Base-by-base conservation (phyloP, 768 basidiomycete genomes). In the Agaricus blazei region DNA sequence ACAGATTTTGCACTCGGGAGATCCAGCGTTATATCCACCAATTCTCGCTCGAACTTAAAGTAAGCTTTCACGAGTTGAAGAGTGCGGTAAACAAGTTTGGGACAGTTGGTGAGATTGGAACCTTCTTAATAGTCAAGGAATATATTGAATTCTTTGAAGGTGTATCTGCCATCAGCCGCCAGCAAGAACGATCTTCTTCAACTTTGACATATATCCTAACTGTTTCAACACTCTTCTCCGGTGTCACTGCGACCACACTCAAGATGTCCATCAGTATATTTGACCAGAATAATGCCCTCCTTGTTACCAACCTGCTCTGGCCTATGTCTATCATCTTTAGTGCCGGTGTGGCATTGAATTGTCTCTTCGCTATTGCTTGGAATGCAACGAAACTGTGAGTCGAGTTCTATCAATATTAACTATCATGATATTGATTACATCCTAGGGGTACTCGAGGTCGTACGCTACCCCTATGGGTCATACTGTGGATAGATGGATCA, bases 151-250 rank as follows among this genome's bases (percentile, higher is more conserved):
- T 34, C 1, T 34, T 6, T 34, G 1, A 34, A 54, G 53, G 53
- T 15, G 19, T 54, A 27, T 34, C 53, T 9, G 47, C 47, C 1
- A 54, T 54, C 24, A 12, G 38, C 3, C 15, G 29, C 28, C 46
- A 48, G 19, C 38, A 41, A 14, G 36, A 48, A 24, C 53, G 53
- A 6, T 31, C 53, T 14, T 34, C 7, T 34, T 41, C 47, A 14
- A 24, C 38, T n/a, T 48, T 31, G 11, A 48, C 46, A 2, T 59
- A 55, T n/a, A 40, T 67, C n/a, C 59, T 61, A 2, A 62, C 65
- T 3, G 56, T 61, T 3, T 59, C 66, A 0, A 67, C 65, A 14
- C 65, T 70, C 48, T 68, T 70, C 51, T 67, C 68, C 0, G 66
- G 63, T 3, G 68, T 68, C n/a, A 67, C 66, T 9, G 67, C 67